These are phyloP conservation scores for Leccinum subgranulosum DNA, from an alignment of 768 basidiomycete genomes.

Conservation along the genomic window DNA sequence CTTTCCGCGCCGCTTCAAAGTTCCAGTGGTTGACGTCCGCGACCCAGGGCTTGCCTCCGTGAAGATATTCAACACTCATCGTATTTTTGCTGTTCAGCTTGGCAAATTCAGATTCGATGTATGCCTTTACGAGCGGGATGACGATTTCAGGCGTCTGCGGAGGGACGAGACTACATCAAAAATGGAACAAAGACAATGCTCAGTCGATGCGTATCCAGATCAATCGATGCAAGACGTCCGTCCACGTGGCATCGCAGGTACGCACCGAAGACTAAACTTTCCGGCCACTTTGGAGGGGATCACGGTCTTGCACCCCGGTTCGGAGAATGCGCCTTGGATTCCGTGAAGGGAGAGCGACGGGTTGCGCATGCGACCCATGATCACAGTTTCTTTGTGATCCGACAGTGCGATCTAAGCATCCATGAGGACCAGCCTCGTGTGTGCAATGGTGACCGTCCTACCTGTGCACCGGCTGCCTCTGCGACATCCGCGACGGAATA, in stretches of 20 bases:
- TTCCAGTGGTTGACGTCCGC: conserved; percentile 88
- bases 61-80: conserved; percentile 63
- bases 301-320: conserved; percentile 83
- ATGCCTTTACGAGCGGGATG: conserved; percentile 64
- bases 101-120: conserved; percentile 75
- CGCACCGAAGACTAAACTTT: conserved; percentile 91
- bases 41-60: conserved; percentile 90
- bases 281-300: conserved; percentile 88
- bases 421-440: background rate
- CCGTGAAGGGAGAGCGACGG: conserved; percentile 91
- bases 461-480: conserved; percentile 64
- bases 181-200: background rate
- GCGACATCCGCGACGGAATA: conserved; percentile 73
- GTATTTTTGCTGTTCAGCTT: conserved; percentile 86
- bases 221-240: background rate
- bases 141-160: conserved; percentile 79
- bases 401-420: conserved; percentile 56
- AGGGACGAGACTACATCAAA: conserved; percentile 61
- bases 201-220: background rate
- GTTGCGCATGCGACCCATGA: conserved; percentile 94
- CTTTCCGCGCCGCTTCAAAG: conserved; percentile 82
- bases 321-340: conserved; percentile 92
- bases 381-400: conserved; percentile 67
- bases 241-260: conserved; percentile 2
- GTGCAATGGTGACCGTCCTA: background rate